Conservation (phyloP, 805 yeast species). For the Trichomonascus vanleenenianus region DNA sequence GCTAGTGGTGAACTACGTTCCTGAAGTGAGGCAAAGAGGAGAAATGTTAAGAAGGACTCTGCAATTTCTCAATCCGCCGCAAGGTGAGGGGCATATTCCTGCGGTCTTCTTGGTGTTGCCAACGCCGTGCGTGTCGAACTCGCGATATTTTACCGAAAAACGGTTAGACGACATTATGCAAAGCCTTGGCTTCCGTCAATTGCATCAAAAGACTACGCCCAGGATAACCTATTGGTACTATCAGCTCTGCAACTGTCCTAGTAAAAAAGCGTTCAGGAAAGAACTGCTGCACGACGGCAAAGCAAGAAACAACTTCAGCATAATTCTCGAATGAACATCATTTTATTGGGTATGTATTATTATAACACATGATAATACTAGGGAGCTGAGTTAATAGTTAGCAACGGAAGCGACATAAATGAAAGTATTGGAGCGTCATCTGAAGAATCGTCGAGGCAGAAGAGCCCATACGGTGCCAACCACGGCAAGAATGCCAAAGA, state of each 20-base stretch:
- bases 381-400: background rate
- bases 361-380: no score
- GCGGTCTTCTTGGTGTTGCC: conserved; percentile 77
- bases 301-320: conserved; percentile 63
- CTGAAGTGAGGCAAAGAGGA: conserved; percentile 63
- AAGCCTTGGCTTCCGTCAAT: conserved; percentile 49
- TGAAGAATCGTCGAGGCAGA: background rate
- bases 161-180: conserved; percentile 40
- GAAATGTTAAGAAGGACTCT: conserved; percentile 61
- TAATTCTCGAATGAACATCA: conserved; percentile 27
- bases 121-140: conserved; percentile 74
- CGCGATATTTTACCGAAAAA: conserved; percentile 59
- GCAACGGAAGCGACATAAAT: background rate
- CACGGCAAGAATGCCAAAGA: conserved; percentile 44
- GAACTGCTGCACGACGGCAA: conserved; percentile 49
- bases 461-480: conserved; percentile 41
- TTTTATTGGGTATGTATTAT: background rate
- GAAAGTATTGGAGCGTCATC: background rate
- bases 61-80: conserved; percentile 38
- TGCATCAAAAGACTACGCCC: conserved; percentile 48
- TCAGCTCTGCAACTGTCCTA: conserved; percentile 32
- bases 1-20: conserved; percentile 81
- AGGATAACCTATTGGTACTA: conserved; percentile 72
- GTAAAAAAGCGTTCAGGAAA: conserved; percentile 30
- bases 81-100: conserved; percentile 20